Conservation (phyloP, 257 asterid species). For the Salvia hispanica region DNA sequence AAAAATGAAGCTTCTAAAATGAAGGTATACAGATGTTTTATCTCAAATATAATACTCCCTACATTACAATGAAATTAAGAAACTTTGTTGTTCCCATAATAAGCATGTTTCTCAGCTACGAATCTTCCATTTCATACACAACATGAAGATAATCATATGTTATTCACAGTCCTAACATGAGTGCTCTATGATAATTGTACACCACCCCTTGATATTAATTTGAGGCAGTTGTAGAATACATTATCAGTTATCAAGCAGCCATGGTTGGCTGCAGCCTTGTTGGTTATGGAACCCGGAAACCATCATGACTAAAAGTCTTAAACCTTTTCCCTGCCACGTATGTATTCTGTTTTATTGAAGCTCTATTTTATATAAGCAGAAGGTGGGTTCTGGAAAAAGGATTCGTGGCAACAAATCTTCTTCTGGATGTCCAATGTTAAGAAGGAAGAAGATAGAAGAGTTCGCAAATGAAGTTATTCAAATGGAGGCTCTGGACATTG, state of each 20-base stretch:
- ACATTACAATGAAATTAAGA: constrained; percentile 4
- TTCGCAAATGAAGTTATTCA: constrained; percentile 56
- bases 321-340: neutral
- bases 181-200: neutral
- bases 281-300: constrained; percentile 20
- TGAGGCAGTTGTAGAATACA: neutral
- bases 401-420: constrained; percentile 51
- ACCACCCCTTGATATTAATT: constrained; percentile 18
- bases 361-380: constrained; percentile 50
- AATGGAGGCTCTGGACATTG: constrained; percentile 83
- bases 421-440: constrained; percentile 79
- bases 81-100: constrained; percentile 2
- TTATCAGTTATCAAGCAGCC: neutral
- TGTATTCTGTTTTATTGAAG: constrained; percentile 35
- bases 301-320: neutral
- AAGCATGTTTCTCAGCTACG: neutral
- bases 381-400: constrained; percentile 59
- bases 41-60: constrained; percentile 7
- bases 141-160: neutral
- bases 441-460: constrained; percentile 64
- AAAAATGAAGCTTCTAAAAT: constrained; percentile 56
- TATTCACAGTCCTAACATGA: constrained; percentile 10
- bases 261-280: neutral
- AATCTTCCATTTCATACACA: neutral
- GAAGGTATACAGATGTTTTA: constrained; percentile 51